A percentile compares a stretch with the other conserved stretches of the same genome.
Evolutionary conservation across 164 flowering plant genomes (phyloP).

Genomic region (Euptelea pleiosperma): DNA sequence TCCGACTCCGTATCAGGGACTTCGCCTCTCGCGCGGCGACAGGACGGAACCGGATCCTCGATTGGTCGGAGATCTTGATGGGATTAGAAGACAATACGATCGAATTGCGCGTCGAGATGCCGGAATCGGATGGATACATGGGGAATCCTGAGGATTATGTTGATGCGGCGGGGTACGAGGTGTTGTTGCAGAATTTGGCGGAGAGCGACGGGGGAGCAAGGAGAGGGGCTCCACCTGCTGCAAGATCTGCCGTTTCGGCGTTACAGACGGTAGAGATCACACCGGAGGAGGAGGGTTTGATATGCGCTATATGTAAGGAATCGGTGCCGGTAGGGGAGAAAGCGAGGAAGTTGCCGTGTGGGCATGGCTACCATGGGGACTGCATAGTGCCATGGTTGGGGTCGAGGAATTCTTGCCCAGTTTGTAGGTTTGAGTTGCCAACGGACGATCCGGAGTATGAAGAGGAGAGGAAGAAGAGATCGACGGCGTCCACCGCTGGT

Average conservation of each 20-base stretch:
- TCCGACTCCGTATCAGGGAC: conserved; percentile 54
- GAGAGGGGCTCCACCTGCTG: conserved; percentile 82
- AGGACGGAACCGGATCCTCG: conserved; percentile 49
- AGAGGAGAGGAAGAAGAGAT: conserved; percentile 52
- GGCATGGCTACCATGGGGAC: conserved; percentile 74
- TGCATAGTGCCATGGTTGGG: conserved; percentile 80
- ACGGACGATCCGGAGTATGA: conserved; percentile 85
- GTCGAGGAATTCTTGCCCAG: conserved; percentile 74
- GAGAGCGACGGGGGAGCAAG: conserved; percentile 56
- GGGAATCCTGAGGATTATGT: conserved; percentile 84
- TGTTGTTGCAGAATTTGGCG: conserved; percentile 65
- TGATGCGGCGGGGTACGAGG: conserved; percentile 75
- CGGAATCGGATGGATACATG: conserved; percentile 48
- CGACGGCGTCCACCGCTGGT: conserved; percentile 6
- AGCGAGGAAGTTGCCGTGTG: conserved; percentile 71
- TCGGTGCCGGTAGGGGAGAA: conserved; percentile 40
- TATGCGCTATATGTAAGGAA: conserved; percentile 78
- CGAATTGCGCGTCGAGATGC: conserved; percentile 56
- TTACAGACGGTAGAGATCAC: conserved; percentile 38
- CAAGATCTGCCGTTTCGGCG: conserved; percentile 44
- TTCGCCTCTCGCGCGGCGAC: conserved; percentile 40
- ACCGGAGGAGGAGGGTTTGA: conserved; percentile 33
- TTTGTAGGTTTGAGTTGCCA: conserved; percentile 76
- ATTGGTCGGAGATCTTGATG: conserved; percentile 75
- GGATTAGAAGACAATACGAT: conserved; percentile 69